A percentile compares a stretch with the other conserved stretches of the same genome.
These are phyloP conservation scores for Articulospora tetracladia DNA, from an alignment of 495 filamentous ascomycete species.

Conservation along the genomic window DNA sequence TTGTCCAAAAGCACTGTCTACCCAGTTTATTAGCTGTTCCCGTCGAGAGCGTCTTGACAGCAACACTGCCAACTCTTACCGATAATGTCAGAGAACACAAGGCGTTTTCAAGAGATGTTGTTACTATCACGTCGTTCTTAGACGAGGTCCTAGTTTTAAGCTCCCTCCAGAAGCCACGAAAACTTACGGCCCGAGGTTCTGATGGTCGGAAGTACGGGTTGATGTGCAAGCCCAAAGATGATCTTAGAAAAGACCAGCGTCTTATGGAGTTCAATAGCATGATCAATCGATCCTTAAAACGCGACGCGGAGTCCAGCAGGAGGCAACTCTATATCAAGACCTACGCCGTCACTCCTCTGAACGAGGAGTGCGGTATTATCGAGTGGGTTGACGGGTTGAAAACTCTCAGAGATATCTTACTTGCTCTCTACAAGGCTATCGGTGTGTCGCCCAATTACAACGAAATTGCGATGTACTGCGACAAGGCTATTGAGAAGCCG, in stretches of 20 bases:
- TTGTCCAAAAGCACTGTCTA: constrained; percentile 73
- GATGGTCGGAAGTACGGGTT: constrained; percentile 86
- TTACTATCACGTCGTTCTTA: constrained; percentile 57
- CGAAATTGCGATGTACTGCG: constrained; percentile 41
- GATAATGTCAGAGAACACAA: constrained; percentile 70
- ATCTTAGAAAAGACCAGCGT: constrained; percentile 92
- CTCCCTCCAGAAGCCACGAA: constrained; percentile 88
- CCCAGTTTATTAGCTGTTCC: constrained; percentile 86
- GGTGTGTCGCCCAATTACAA: constrained; percentile 52
- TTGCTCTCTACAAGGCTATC: constrained; percentile 69
- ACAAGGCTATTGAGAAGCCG: constrained; percentile 33
- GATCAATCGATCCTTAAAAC: constrained; percentile 91
- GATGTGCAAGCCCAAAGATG: constrained; percentile 96
- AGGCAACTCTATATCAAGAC: constrained; percentile 86
- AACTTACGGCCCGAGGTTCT: constrained; percentile 80
- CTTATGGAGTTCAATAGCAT: constrained; percentile 99
- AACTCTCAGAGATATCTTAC: constrained; percentile 86
- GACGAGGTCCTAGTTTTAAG: constrained; percentile 87
- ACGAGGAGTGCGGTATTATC: constrained; percentile 96
- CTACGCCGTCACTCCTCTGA: constrained; percentile 92
- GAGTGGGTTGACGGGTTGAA: constrained; percentile 99
- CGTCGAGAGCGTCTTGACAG: constrained; percentile 77
- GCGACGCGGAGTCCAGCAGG: constrained; percentile 84
- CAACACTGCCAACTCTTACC: constrained; percentile 72
- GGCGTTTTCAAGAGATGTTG: constrained; percentile 66